Evolutionary conservation across 495 filamentous ascomycete species (phyloP).

Genomic region (Penicillium coprophilum): DNA sequence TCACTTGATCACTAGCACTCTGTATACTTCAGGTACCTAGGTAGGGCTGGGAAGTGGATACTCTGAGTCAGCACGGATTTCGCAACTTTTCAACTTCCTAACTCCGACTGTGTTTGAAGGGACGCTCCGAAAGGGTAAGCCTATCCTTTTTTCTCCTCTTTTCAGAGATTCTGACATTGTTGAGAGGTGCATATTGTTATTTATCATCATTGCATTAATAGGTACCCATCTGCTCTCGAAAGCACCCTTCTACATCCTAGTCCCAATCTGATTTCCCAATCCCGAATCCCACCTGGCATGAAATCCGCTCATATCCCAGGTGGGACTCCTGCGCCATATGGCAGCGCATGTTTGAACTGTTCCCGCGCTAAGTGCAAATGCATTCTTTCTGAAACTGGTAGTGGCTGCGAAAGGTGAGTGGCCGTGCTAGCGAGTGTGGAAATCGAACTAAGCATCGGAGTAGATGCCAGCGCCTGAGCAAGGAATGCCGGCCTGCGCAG

Average conservation of each 20-base stretch:
- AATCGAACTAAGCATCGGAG: not conserved
- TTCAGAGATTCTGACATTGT: not conserved
- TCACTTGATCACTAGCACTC: too few relatives aligned
- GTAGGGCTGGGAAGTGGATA: not conserved
- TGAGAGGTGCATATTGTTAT: not conserved
- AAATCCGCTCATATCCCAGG: slow-evolving; percentile 13
- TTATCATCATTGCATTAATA: not conserved
- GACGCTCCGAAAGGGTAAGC: not conserved
- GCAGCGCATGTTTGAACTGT: slow-evolving; percentile 56
- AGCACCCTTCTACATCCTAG: too few relatives aligned
- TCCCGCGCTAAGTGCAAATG: slow-evolving; percentile 58
- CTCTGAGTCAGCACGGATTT: not conserved
- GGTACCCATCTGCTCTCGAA: not conserved
- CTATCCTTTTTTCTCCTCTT: not conserved
- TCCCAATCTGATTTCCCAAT: slow-evolving; percentile 14
- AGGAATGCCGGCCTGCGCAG: slow-evolving; percentile 40
- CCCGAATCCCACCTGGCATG: slow-evolving; percentile 24
- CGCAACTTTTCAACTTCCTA: not conserved
- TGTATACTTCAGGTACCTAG: not conserved
- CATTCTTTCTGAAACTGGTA: slow-evolving; percentile 36
- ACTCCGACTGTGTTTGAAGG: not conserved
- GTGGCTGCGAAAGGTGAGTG: slow-evolving; percentile 49
- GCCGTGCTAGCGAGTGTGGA: not conserved
- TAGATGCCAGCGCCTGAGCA: slow-evolving; percentile 52
- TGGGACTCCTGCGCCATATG: slow-evolving; percentile 36